A percentile compares a stretch with the other conserved stretches of the same genome.
Evolutionary conservation across 768 basidiomycete species (phyloP).

Genomic region (Pulveroboletus sp.): DNA sequence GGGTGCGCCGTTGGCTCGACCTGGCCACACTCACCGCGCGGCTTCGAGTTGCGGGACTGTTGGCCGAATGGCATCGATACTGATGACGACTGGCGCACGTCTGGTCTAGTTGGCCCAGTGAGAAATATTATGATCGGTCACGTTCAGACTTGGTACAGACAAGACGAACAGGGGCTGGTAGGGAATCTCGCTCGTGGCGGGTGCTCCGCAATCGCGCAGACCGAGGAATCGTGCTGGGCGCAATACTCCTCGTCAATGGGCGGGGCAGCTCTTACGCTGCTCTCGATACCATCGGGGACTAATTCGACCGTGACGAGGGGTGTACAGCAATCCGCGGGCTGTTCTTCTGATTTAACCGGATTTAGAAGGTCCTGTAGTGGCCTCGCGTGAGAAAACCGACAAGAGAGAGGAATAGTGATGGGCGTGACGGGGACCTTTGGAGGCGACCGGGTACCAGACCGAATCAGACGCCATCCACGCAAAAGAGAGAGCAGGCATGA

Average conservation of each 20-base stretch:
- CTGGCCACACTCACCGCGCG: constrained; percentile 13
- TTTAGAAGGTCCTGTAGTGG: constrained; percentile 32
- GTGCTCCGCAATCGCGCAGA: constrained; percentile 19
- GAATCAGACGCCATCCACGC: too few species aligned
- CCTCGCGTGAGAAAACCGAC: constrained; percentile 16
- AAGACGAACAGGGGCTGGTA: constrained; percentile 11
- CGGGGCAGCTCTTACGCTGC: constrained; percentile 9
- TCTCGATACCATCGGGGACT: constrained; percentile 16
- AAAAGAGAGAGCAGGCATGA: too few species aligned
- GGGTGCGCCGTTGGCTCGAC: background rate
- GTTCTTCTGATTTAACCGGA: constrained; percentile 10
- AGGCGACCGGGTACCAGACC: too few species aligned
- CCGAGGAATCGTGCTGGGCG: constrained; percentile 12
- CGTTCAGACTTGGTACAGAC: background rate
- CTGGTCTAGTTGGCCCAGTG: background rate
- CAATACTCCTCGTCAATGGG: constrained; percentile 25
- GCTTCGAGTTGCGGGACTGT: background rate
- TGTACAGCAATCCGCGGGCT: background rate
- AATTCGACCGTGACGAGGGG: background rate
- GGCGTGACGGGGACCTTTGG: background rate
- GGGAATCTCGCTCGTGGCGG: background rate
- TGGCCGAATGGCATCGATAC: background rate
- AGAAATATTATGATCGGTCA: constrained; percentile 7
- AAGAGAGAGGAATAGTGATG: too few species aligned
- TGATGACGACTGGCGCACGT: background rate